A percentile compares a stretch with the other conserved stretches of the same genome.
Conservation (phyloP, 805 yeast species). For the Blastobotrys chiropterorum region DNA sequence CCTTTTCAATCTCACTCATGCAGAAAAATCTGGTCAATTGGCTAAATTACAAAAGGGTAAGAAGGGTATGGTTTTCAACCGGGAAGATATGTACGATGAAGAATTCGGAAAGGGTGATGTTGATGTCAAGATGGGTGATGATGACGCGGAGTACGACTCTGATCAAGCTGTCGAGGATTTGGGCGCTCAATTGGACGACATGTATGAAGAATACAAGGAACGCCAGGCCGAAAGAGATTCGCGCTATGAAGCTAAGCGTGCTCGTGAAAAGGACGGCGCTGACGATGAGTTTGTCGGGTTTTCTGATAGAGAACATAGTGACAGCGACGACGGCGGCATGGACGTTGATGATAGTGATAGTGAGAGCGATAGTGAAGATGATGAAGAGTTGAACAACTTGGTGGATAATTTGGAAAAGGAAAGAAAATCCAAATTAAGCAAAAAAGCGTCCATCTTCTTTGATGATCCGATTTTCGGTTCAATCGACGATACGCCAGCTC, state of each 20-base stretch:
- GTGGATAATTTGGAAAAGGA: conserved; percentile 16
- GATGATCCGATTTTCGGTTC: conserved; percentile 33
- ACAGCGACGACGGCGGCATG: conserved; percentile 14
- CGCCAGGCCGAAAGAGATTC: conserved; percentile 38
- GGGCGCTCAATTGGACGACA: conserved; percentile 74
- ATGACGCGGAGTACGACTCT: conserved; percentile 31
- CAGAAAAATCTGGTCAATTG: conserved; percentile 80
- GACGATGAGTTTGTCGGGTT: conserved; percentile 28
- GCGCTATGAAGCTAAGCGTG: conserved; percentile 45
- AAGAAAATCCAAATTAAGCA: conserved; percentile 24
- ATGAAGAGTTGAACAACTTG: conserved; percentile 12
- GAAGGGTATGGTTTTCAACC: conserved; percentile 36
- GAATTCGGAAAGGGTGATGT: conserved; percentile 7
- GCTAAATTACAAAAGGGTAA: conserved; percentile 72
- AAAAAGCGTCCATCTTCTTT: conserved; percentile 34
- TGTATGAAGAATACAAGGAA: conserved; percentile 67
- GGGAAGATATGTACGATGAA: conserved; percentile 27
- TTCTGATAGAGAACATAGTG: conserved; percentile 28
- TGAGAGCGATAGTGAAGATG: conserved; percentile 12
- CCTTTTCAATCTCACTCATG: conserved; percentile 74
- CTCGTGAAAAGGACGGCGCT: conserved; percentile 34
- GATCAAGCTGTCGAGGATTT: conserved; percentile 44
- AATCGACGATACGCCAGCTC: conserved; percentile 18
- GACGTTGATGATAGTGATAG: conserved; percentile 11
- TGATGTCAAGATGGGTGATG: conserved; percentile 19